Base-by-base conservation (phyloP, 2,329 filamentous ascomycete species). In the Epicoccum sorghinum region DNA sequence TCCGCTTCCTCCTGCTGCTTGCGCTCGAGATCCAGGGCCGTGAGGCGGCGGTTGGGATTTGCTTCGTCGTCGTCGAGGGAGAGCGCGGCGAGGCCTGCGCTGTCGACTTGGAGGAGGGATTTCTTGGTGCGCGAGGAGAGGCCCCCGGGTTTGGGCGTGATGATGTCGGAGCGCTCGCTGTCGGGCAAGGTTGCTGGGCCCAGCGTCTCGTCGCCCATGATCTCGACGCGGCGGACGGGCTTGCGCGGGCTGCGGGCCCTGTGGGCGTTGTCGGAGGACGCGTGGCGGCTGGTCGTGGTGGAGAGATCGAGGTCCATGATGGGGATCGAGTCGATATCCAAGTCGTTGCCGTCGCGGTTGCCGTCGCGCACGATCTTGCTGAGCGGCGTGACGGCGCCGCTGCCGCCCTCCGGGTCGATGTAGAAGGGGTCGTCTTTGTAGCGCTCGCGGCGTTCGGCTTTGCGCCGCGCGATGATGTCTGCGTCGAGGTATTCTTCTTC, bases 361-460 rank as follows among this genome's bases (percentile, higher is more conserved):
- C 86, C 86, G 53, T 82, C 74, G 14, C 76, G 72, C 8, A 82
- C 86, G 54, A 95, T 91, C 60, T 86, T 89, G 67, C 93, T 89
- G 44, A 95, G 87, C 0, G 90, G 90, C 0, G 90, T 93, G 0
- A 89, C 88, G 5, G 83, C 83, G 30, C 86, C 85, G 4, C 85
- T 86, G 27, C 79, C 80, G 8, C 59, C 66, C 33, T 77, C 77
- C 7, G 78, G 75, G 23, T 80, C 81, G 67, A 99, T 98, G 70
- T 99, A 99, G 73, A 96, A 99, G 0, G 95, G 95, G 67, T 99
- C 95, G 69, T 98, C 93, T 63, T 85, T 89, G 73, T 96, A 91
- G 52, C 91, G 85, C 70, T 96, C 92, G 52, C 83, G 78, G 9
- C 93, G 84, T 69, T 96, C 91, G 4, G 88, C 86, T 64, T 88